Evolutionary conservation across 805 yeast species (phyloP).

Genomic region (Starmerella tilneyi): DNA sequence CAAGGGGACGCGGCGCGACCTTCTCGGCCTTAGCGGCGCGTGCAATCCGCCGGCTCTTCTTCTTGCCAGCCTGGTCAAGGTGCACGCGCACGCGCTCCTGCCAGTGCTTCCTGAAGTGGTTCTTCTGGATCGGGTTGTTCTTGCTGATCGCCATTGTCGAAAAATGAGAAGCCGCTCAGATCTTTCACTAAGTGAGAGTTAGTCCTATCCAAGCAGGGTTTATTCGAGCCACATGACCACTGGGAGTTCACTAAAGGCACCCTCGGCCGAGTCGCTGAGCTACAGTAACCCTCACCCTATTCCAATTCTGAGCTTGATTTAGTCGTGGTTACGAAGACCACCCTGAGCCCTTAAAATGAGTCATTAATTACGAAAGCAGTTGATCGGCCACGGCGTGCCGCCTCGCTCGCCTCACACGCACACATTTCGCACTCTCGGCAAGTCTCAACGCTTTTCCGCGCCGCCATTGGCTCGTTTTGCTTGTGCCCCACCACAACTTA

Average conservation of each 20-base stretch:
- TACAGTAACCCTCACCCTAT: too few species aligned
- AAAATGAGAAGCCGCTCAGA: constrained; percentile 16
- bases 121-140: constrained; percentile 97
- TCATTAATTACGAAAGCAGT: too few species aligned
- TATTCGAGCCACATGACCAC: constrained; percentile 6
- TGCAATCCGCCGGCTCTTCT: constrained; percentile 90
- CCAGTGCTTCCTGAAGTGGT: constrained; percentile 99
- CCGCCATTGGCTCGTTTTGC: not conserved
- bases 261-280: constrained; percentile 2
- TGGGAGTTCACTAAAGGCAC: constrained; percentile 4
- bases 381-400: too few species aligned
- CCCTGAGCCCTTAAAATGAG: not conserved
- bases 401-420: too few species aligned
- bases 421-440: too few species aligned
- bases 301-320: too few species aligned
- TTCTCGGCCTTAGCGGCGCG: constrained; percentile 90
- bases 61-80: constrained; percentile 99
- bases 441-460: too few species aligned
- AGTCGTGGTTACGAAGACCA: too few species aligned
- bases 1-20: constrained; percentile 96
- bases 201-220: constrained; percentile 5
- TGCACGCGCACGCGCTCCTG: constrained; percentile 99
- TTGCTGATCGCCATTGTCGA: constrained; percentile 74
- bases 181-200: constrained; percentile 11
- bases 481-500: not conserved